A percentile compares a stretch with the other conserved stretches of the same genome.
These are phyloP conservation scores for Austroboletus niveus DNA, from an alignment of 1,284 basidiomycete genomes.

Conservation along the genomic window DNA sequence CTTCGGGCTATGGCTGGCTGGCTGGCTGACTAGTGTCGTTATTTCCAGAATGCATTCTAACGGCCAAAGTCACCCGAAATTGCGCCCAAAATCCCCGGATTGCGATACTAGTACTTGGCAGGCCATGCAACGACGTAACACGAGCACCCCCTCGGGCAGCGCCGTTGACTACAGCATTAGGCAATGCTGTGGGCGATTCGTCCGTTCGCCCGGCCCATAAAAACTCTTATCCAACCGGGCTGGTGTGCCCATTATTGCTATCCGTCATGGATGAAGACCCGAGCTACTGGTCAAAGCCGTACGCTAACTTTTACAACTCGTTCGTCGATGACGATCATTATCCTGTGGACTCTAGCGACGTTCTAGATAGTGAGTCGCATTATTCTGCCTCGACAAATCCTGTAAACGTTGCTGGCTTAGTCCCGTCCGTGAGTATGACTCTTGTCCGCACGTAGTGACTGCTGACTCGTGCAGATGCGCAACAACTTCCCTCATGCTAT, in stretches of 20 bases:
- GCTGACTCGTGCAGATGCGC: conserved; percentile 11
- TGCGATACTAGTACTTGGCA: conserved; percentile 19
- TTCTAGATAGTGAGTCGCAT: neutral
- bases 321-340: neutral
- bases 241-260: neutral
- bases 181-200: neutral
- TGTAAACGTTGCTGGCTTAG: neutral
- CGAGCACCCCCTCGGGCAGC: no score
- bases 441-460: neutral
- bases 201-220: conserved; percentile 15
- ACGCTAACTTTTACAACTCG: neutral
- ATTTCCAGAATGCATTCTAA: conserved; percentile 25
- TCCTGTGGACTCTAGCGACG: neutral
- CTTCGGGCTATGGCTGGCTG: no score
- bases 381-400: neutral
- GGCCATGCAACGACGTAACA: neutral
- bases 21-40: conserved; percentile 17
- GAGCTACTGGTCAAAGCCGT: conserved; percentile 10
- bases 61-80: neutral
- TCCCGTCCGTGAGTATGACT: conserved; percentile 15
- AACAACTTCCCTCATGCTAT: neutral
- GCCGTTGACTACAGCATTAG: neutral
- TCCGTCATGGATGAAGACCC: conserved; percentile 15
- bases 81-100: conserved; percentile 13
- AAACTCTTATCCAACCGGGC: no score